Conservation (phyloP, 805 yeast genomes). For the Cyberlindnera mississippiensis region DNA sequence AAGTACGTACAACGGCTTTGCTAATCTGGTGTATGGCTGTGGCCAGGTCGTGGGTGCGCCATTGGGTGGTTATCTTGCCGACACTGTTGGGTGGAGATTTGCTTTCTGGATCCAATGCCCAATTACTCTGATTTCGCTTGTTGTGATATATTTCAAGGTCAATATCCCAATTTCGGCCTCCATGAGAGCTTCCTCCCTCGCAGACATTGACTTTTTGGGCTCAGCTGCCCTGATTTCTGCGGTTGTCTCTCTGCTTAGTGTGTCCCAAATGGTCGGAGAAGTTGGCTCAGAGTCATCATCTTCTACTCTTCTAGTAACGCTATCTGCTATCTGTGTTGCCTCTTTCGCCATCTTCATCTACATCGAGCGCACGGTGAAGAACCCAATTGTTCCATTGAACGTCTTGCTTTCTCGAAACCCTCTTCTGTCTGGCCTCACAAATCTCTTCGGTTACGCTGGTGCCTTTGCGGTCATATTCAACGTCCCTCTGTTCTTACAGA, state of each 20-base stretch:
- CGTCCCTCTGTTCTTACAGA: constrained; percentile 39
- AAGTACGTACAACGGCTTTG: constrained; percentile 39
- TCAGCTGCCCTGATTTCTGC: constrained; percentile 2
- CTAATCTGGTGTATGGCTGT: constrained; percentile 33
- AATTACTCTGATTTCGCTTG: constrained; percentile 29
- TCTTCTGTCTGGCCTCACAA: constrained; percentile 7
- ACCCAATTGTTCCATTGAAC: constrained; percentile 7
- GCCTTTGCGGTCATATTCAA: constrained; percentile 37
- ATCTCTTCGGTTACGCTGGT: constrained; percentile 9
- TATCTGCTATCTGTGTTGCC: not conserved
- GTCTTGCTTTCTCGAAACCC: constrained; percentile 7
- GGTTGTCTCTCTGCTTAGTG: constrained; percentile 2
- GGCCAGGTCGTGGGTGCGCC: constrained; percentile 39
- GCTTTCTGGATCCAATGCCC: constrained; percentile 35
- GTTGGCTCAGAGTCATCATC: not conserved
- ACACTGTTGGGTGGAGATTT: constrained; percentile 39
- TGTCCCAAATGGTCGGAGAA: constrained; percentile 5
- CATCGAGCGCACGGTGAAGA: constrained; percentile 4
- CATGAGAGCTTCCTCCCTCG: constrained; percentile 15
- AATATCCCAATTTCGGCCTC: constrained; percentile 22
- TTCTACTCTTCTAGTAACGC: not conserved
- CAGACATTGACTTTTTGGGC: constrained; percentile 31
- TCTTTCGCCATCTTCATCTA: constrained; percentile 1
- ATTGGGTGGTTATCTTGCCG: constrained; percentile 35
- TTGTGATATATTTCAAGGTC: constrained; percentile 28